Conservation (phyloP, 805 yeast species). For the Wickerhamiella azymoides region DNA sequence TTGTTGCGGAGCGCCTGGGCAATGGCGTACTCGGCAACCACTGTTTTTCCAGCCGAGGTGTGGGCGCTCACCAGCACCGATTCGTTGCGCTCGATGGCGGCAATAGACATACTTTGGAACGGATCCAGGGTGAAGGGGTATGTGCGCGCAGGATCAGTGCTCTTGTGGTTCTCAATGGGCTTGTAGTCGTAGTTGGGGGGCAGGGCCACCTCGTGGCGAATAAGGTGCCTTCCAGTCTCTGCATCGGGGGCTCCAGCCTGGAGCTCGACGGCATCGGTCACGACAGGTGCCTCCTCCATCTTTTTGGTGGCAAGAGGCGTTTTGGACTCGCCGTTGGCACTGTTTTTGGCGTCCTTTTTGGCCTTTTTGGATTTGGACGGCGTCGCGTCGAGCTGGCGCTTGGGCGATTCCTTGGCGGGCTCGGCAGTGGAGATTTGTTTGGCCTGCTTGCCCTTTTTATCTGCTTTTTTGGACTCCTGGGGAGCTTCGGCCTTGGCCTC, state of each 20-base stretch:
- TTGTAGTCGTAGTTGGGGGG: slow-evolving; percentile 82
- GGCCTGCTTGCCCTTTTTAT: background rate
- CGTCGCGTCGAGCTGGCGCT: background rate
- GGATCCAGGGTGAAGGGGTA: slow-evolving; percentile 94
- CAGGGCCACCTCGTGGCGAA: slow-evolving; percentile 92
- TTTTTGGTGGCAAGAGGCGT: too few species aligned
- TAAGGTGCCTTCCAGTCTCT: slow-evolving; percentile 51
- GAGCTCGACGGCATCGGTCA: slow-evolving; percentile 18
- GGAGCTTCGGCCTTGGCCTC: background rate
- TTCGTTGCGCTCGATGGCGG: slow-evolving; percentile 89
- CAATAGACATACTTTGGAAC: slow-evolving; percentile 91
- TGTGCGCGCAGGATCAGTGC: slow-evolving; percentile 65
- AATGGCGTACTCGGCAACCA: slow-evolving; percentile 92
- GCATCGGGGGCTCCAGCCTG: slow-evolving; percentile 14
- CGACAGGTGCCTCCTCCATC: slow-evolving; percentile 10
- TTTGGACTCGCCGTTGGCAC: background rate
- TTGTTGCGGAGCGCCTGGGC: slow-evolving; percentile 86
- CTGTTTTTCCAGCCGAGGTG: slow-evolving; percentile 95
- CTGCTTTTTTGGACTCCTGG: slow-evolving; percentile 1
- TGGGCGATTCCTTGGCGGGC: background rate
- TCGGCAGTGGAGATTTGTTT: background rate
- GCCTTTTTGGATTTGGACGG: background rate
- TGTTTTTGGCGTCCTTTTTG: background rate
- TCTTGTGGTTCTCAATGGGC: slow-evolving; percentile 79
- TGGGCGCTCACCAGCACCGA: slow-evolving; percentile 95